phyloP scores from a whole-genome alignment of 2,329 filamentous ascomycete genomes.

The Nectriaceae sp. region DNA sequence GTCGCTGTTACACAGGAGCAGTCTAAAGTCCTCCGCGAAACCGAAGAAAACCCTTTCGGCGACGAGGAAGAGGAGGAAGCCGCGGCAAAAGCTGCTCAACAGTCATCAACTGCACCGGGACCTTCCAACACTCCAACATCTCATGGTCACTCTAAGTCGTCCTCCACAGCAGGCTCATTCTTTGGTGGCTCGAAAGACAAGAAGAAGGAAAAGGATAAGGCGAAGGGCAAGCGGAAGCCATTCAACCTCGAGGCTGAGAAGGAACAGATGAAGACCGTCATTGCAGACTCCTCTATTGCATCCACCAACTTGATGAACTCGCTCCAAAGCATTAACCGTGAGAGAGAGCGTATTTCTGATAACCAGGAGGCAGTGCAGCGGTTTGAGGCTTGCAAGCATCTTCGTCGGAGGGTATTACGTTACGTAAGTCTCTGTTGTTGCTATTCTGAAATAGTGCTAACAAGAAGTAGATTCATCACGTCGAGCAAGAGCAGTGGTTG shows the following conservation, averaged over 20 bases:
- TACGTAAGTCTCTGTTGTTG: slow-evolving; percentile 57
- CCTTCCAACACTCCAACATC: slow-evolving; percentile 16
- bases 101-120: slow-evolving; percentile 24
- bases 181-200: slow-evolving; percentile 51
- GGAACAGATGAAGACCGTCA: slow-evolving; percentile 80
- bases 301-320: slow-evolving; percentile 89
- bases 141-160: slow-evolving; percentile 38
- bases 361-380: slow-evolving; percentile 73
- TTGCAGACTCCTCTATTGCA: slow-evolving; percentile 86
- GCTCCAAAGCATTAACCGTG: slow-evolving; percentile 87
- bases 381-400: slow-evolving; percentile 84
- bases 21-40: slow-evolving; percentile 82
- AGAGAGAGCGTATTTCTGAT: slow-evolving; percentile 83
- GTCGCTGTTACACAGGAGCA: slow-evolving; percentile 74
- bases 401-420: slow-evolving; percentile 81
- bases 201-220: slow-evolving; percentile 57
- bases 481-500: slow-evolving; percentile 89
- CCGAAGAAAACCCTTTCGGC: slow-evolving; percentile 71
- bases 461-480: slow-evolving; percentile 70
- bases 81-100: slow-evolving; percentile 29
- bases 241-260: slow-evolving; percentile 91
- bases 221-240: slow-evolving; percentile 59
- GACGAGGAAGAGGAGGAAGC: slow-evolving; percentile 63
- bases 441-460: slow-evolving; percentile 3
- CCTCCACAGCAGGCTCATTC: slow-evolving; percentile 39